phyloP scores from a whole-genome alignment of 2,329 filamentous ascomycete species.

The Colletotrichum sp. region DNA sequence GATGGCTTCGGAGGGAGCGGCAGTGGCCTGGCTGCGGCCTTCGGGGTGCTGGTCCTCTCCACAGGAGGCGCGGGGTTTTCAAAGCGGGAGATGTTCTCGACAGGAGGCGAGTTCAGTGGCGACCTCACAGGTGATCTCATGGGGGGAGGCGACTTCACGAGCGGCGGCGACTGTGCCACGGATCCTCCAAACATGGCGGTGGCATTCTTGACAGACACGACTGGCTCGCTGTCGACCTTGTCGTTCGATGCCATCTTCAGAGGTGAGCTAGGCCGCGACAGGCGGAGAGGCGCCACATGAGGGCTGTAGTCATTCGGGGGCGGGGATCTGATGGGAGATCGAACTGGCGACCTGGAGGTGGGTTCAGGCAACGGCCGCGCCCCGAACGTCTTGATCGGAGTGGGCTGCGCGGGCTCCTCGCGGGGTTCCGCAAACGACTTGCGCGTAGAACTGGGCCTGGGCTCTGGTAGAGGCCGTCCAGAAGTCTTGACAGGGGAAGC shows the following conservation, averaged over 20 bases:
- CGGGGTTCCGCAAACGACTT: conserved; percentile 21
- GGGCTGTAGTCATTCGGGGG: conserved; percentile 13
- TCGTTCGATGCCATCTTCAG: conserved; percentile 29
- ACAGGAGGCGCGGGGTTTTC: conserved; percentile 17
- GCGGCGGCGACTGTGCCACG: background rate
- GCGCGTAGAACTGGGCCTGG: conserved; percentile 27
- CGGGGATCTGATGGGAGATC: conserved; percentile 11
- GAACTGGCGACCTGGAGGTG: background rate
- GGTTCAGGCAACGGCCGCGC: conserved; percentile 30
- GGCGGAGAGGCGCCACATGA: conserved; percentile 41
- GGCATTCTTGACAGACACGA: conserved; percentile 40
- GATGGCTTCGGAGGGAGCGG: conserved; percentile 33
- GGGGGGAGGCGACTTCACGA: background rate
- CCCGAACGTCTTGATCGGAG: conserved; percentile 41
- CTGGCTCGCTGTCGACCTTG: conserved; percentile 32
- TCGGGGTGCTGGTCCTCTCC: conserved; percentile 25
- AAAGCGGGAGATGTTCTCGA: conserved; percentile 20
- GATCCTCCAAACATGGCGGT: conserved; percentile 37
- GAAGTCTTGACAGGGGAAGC: conserved; percentile 40
- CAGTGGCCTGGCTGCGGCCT: conserved; percentile 21
- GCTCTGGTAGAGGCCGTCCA: conserved; percentile 33
- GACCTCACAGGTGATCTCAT: background rate
- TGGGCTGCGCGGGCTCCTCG: conserved; percentile 30
- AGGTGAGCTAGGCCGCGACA: conserved; percentile 34
- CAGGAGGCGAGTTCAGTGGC: background rate